Conservation (phyloP, 352 stramenopile species). For the Bremia lactucae region DNA sequence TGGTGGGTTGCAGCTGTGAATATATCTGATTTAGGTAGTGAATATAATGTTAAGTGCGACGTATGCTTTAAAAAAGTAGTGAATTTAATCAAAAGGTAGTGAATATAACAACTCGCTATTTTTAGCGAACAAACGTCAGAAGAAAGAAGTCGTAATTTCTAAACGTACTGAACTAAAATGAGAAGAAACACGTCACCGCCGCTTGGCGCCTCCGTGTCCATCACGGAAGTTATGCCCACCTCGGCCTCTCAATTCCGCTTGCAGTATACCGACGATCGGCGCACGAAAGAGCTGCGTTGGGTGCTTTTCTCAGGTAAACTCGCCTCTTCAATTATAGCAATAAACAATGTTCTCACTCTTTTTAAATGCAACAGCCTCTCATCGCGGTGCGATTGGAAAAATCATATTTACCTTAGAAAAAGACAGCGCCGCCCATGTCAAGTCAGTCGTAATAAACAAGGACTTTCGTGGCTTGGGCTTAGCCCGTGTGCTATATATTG, state of each 20-base stretch:
- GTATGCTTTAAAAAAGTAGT: too few relatives aligned
- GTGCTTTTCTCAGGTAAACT: slow-evolving; percentile 59
- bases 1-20: too few relatives aligned
- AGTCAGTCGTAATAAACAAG: slow-evolving; percentile 59
- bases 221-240: slow-evolving; percentile 36
- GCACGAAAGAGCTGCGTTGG: slow-evolving; percentile 70
- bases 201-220: slow-evolving; percentile 21
- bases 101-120: too few relatives aligned
- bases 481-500: slow-evolving; percentile 67
- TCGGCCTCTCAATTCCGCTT: slow-evolving; percentile 48
- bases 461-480: slow-evolving; percentile 63
- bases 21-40: too few relatives aligned
- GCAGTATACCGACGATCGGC: slow-evolving; percentile 54
- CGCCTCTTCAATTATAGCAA: neutral
- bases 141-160: too few relatives aligned
- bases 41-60: too few relatives aligned
- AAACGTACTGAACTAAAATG: too few relatives aligned
- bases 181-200: slow-evolving; percentile 7
- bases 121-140: too few relatives aligned
- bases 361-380: slow-evolving; percentile 16
- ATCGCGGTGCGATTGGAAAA: slow-evolving; percentile 61
- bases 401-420: slow-evolving; percentile 74
- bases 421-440: slow-evolving; percentile 48
- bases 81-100: too few relatives aligned
- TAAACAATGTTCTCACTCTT: neutral